Evolutionary conservation across 306 rosid species (phyloP).

Genomic region (Prinsepia uniflora): DNA sequence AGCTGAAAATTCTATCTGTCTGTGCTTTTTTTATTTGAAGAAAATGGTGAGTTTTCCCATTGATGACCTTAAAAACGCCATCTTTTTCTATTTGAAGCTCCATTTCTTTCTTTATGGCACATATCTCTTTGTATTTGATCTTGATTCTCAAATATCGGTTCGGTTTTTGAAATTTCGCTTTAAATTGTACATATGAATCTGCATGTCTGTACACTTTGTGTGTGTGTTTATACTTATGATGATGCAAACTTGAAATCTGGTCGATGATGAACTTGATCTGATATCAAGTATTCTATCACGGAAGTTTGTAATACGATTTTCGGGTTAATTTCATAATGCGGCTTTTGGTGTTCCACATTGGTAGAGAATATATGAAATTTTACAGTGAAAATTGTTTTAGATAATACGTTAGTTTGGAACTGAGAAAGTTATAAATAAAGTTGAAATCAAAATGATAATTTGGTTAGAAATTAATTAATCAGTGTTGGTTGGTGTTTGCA

Average conservation of each 20-base stretch:
- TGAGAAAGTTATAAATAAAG: no score
- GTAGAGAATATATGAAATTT: no score
- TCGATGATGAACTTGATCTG: not conserved
- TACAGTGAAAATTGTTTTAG: no score
- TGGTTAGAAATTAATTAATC: not conserved
- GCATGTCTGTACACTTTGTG: not conserved
- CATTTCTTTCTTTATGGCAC: not conserved
- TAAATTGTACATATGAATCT: not conserved
- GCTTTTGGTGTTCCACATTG: not conserved
- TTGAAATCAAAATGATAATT: not conserved
- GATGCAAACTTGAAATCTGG: not conserved
- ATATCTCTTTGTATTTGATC: not conserved
- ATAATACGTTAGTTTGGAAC: no score
- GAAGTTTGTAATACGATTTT: not conserved
- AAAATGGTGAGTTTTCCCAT: conserved; percentile 26
- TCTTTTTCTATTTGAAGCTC: not conserved
- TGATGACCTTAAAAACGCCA: not conserved
- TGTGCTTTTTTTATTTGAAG: not conserved
- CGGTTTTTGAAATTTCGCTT: not conserved
- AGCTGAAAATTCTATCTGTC: not conserved
- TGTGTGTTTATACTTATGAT: not conserved
- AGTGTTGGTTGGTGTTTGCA: conserved; percentile 17
- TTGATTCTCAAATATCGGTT: not conserved
- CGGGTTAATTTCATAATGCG: not conserved
- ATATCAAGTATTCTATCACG: not conserved